phyloP scores from a whole-genome alignment of 352 stramenopile species.

The Globisporangium barbulae region DNA sequence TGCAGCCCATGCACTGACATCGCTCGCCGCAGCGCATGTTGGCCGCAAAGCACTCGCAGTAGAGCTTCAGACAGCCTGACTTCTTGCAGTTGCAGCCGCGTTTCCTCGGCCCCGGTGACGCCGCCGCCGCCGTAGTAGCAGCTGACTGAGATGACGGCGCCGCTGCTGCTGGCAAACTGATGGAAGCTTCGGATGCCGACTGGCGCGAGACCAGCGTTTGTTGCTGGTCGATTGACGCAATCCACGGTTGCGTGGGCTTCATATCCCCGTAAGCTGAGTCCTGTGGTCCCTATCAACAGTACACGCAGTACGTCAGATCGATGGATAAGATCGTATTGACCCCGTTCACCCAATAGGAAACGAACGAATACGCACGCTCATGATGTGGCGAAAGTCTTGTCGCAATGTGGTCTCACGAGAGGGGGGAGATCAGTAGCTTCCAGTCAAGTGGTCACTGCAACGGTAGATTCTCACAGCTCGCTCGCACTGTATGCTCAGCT shows the following conservation, averaged over 20 bases:
- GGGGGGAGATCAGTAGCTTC: background rate
- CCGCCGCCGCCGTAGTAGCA: background rate
- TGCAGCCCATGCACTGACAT: constrained; percentile 76
- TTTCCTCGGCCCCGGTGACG: constrained; percentile 15
- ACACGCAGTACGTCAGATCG: background rate
- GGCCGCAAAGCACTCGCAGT: constrained; percentile 78
- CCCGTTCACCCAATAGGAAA: background rate
- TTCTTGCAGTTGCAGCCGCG: constrained; percentile 95
- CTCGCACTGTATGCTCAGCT: background rate
- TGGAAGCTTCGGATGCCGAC: background rate
- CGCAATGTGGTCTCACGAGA: background rate
- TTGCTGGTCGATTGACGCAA: constrained; percentile 4
- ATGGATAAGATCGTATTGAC: background rate
- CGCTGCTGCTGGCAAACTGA: background rate
- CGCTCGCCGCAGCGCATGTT: constrained; percentile 49
- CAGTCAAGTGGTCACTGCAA: background rate
- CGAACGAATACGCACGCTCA: constrained; percentile 2
- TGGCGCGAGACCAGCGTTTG: background rate
- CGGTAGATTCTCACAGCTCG: background rate
- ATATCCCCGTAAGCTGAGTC: background rate
- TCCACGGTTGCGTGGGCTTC: background rate
- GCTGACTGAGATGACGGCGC: background rate
- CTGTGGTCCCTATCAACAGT: background rate
- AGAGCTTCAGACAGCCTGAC: constrained; percentile 95
- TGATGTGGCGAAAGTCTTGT: background rate